These are phyloP conservation scores for Paecilomyces sp. DNA, from an alignment of 2,329 filamentous ascomycete genomes.

Conservation along the genomic window DNA sequence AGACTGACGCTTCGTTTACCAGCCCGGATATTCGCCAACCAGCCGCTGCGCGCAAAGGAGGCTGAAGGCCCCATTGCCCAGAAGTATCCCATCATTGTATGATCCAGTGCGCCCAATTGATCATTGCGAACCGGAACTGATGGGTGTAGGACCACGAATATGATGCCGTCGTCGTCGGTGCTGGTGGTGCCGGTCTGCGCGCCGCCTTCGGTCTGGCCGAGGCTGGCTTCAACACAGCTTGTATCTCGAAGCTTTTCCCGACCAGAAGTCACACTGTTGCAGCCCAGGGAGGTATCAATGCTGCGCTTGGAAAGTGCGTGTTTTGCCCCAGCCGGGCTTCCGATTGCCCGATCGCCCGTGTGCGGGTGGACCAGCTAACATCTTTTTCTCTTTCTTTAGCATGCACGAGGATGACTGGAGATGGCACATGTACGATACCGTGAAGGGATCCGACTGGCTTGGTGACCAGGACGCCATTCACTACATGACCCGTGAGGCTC, in stretches of 20 bases:
- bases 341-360: neutral
- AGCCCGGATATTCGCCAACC: conserved; percentile 82
- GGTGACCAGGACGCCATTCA: conserved; percentile 97
- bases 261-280: conserved; percentile 60
- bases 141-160: conserved; percentile 80
- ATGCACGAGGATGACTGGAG: conserved; percentile 99
- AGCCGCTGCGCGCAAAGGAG: conserved; percentile 85
- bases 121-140: conserved; percentile 9
- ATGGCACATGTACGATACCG: conserved; percentile 99
- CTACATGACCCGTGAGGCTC: conserved; percentile 96
- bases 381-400: conserved; percentile 41
- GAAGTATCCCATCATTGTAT: conserved; percentile 91
- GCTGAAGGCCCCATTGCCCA: conserved; percentile 76
- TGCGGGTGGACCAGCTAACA: conserved; percentile 9
- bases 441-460: conserved; percentile 96
- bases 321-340: neutral
- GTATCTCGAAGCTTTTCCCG: conserved; percentile 58
- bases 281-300: conserved; percentile 58
- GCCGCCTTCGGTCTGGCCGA: conserved; percentile 59
- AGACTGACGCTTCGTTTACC: conserved; percentile 8
- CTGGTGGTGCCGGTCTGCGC: conserved; percentile 57
- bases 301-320: conserved; percentile 37
- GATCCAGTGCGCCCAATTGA: conserved; percentile 26
- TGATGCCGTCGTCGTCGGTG: conserved; percentile 80
- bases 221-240: conserved; percentile 58